Base-by-base conservation (phyloP, 257 asterid species). In the Echium plantagineum region DNA sequence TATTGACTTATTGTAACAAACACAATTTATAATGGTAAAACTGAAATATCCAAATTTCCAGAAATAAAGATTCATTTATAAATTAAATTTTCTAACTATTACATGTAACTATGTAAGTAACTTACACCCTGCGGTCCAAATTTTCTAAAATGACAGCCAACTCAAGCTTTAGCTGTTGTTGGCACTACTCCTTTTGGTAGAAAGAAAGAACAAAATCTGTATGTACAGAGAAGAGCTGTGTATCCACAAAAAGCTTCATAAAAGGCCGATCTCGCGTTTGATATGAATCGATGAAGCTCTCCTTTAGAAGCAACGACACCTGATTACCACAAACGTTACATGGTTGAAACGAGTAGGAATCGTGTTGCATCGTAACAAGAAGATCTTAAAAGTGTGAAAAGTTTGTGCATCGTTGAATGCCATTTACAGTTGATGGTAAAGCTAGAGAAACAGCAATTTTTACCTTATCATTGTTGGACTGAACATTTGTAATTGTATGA, bases 221-320 rank as follows among this genome's bases (percentile, higher is more conserved):
- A 76, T 86, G 95, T 72, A 89, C 99, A 61, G 96, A 93, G 86
- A 93, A 93, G 78, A 93, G 97, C 83, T 93, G 99, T 8, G 99
- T 93, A 67, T 93, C 99, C 85, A 81, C 65, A 66, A 93, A 93
- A 60, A 63, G 91, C 99, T 93, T 93, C 94, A 93, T 89, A 79
- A 93, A 93, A 59, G 97, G 83, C 9, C 95, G 94, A 59, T 89
- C 87, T 24, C 96, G 91, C 49, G 79, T 76, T 18, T 96, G 94
- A 70, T 82, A 93, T 16, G 97, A 89, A 77, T 93, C 99, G 4
- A 93, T 84, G 78, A 93, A 93, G 66, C 99, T 93, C 78, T 93
- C 99, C 78, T 86, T 93, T 68, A 93, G 66, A 67, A 93, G 83
- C 85, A 93, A 77, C 2, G 99, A 93, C 49, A 93, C 99, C 99